phyloP scores from a whole-genome alignment of 331 rosid genomes.

The Arachis monticola region DNA sequence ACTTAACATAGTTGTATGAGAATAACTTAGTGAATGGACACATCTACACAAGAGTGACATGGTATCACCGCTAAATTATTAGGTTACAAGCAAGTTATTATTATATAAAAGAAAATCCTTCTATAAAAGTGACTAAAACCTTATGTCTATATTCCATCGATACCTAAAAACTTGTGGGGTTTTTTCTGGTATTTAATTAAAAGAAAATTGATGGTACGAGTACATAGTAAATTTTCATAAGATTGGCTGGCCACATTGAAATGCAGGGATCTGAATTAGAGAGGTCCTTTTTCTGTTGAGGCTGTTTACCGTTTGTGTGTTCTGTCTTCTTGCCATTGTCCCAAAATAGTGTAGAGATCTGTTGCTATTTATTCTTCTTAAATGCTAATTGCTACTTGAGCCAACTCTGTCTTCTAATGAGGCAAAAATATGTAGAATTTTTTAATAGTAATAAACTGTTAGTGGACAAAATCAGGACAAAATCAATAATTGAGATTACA shows the following conservation, averaged over 20 bases:
- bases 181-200: too few species aligned
- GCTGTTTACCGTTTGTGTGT: constrained; percentile 23
- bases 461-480: constrained; percentile 39
- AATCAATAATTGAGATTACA: constrained; percentile 36
- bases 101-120: too few species aligned
- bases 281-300: not conserved
- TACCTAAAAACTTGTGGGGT: too few species aligned
- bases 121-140: too few species aligned
- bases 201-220: not conserved
- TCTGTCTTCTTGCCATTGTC: not conserved
- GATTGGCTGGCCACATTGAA: constrained; percentile 5
- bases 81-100: too few species aligned
- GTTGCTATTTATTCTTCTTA: constrained; percentile 16
- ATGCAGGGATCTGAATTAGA: not conserved
- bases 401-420: constrained; percentile 17
- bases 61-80: too few species aligned
- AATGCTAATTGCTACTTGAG: constrained; percentile 36
- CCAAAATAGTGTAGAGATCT: constrained; percentile 26
- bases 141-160: too few species aligned
- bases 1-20: too few species aligned
- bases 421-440: constrained; percentile 14
- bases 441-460: constrained; percentile 18
- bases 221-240: constrained; percentile 16
- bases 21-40: too few species aligned
- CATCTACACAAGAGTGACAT: too few species aligned